Percentiles rank a stretch among this genome's conserved stretches.
Evolutionary conservation across 2,329 filamentous ascomycete genomes (phyloP).

Genomic region (Zalaria obscura): DNA sequence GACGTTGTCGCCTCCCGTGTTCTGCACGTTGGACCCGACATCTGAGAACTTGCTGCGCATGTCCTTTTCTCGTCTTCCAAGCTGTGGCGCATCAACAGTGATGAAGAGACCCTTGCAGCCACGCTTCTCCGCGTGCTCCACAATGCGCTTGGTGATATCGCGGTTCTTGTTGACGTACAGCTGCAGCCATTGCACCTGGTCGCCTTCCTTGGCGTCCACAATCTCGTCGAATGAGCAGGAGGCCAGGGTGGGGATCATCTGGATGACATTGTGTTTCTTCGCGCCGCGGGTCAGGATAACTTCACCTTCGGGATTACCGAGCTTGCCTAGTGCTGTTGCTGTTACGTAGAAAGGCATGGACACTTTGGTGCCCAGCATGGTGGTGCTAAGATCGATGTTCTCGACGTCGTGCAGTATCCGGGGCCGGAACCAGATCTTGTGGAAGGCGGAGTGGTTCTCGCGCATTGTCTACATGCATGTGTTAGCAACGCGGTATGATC

Average conservation of each 20-base stretch:
- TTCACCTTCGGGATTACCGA: constrained; percentile 87
- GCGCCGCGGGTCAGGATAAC: constrained; percentile 78
- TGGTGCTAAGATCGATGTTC: constrained; percentile 72
- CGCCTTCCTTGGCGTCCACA: constrained; percentile 62
- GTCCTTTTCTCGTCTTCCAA: constrained; percentile 90
- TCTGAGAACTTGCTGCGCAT: constrained; percentile 75
- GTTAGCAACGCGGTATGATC: constrained; percentile 6
- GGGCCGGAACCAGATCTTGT: constrained; percentile 95
- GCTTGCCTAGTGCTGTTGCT: constrained; percentile 86
- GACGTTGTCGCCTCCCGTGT: constrained; percentile 48
- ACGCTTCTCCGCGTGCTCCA: constrained; percentile 77
- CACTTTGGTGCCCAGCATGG: constrained; percentile 79
- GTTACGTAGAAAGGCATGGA: constrained; percentile 92
- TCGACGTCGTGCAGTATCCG: constrained; percentile 81
- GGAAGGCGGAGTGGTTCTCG: constrained; percentile 90
- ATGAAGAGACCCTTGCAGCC: constrained; percentile 96
- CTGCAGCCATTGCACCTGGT: constrained; percentile 92
- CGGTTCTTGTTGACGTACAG: constrained; percentile 96
- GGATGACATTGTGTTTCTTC: constrained; percentile 74
- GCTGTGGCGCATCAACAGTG: constrained; percentile 91
- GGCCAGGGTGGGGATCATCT: constrained; percentile 97
- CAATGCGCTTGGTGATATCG: constrained; percentile 75
- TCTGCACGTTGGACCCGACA: constrained; percentile 68
- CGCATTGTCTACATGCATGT: constrained; percentile 55
- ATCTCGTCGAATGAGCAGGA: constrained; percentile 98